A percentile compares a stretch with the other conserved stretches of the same genome.
phyloP scores from a whole-genome alignment of 306 rosid genomes.

The Cucumis melo region DNA sequence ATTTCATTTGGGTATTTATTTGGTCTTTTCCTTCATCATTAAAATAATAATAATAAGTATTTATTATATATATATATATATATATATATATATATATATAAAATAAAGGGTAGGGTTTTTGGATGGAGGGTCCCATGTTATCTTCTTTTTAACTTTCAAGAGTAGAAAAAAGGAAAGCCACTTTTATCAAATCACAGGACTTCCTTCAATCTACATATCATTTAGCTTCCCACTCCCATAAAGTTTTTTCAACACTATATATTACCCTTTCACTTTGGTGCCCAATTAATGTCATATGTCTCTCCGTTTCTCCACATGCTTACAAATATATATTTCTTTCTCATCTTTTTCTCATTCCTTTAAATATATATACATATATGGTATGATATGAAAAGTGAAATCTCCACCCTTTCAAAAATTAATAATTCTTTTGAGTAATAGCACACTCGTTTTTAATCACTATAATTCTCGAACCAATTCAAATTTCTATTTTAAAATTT shows the following conservation, averaged over 20 bases:
- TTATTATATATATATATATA: too few relatives aligned
- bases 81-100: too few relatives aligned
- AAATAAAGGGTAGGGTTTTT: constrained; percentile 13
- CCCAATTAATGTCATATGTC: constrained; percentile 13
- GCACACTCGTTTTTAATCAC: too few relatives aligned
- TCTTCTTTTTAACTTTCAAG: constrained; percentile 15
- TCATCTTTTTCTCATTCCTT: neutral
- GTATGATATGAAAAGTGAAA: neutral
- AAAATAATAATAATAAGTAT: constrained; percentile 19
- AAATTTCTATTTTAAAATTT: too few relatives aligned
- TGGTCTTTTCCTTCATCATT: constrained; percentile 14
- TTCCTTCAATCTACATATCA: constrained; percentile 31
- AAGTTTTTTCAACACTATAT: constrained; percentile 4
- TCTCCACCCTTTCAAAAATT: too few relatives aligned
- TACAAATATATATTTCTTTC: neutral
- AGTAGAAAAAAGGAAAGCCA: constrained; percentile 26
- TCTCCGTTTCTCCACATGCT: constrained; percentile 21
- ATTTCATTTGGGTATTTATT: neutral
- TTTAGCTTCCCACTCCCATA: constrained; percentile 37
- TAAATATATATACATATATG: neutral
- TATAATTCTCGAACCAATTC: too few relatives aligned
- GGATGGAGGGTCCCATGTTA: constrained; percentile 22
- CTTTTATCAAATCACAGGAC: constrained; percentile 21
- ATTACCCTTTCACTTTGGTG: constrained; percentile 20
- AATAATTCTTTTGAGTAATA: too few relatives aligned